These are phyloP conservation scores for Albophoma yamanashiensis DNA, from an alignment of 2,329 filamentous ascomycete genomes.

Conservation along the genomic window DNA sequence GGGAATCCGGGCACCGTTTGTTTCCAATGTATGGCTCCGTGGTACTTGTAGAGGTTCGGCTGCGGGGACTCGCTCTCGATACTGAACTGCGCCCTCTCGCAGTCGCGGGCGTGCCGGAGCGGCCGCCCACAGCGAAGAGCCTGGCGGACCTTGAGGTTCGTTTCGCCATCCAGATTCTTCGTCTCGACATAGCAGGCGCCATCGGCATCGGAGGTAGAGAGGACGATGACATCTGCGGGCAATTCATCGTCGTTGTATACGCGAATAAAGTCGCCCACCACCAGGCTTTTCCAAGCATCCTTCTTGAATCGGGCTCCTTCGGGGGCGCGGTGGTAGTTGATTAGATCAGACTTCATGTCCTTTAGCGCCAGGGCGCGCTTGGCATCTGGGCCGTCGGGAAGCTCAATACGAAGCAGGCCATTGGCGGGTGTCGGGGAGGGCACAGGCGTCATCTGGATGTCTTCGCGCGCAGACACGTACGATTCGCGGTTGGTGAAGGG, in stretches of 20 bases:
- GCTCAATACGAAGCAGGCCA: slow-evolving; percentile 28
- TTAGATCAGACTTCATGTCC: slow-evolving; percentile 45
- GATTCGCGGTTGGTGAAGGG: slow-evolving; percentile 43
- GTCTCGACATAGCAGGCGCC: slow-evolving; percentile 97
- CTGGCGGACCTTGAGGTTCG: slow-evolving; percentile 90
- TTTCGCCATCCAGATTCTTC: slow-evolving; percentile 96
- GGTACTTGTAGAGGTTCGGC: slow-evolving; percentile 92
- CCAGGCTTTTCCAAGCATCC: slow-evolving; percentile 89
- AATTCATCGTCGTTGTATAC: slow-evolving; percentile 95
- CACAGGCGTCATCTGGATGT: slow-evolving; percentile 94
- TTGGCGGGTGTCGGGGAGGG: slow-evolving; percentile 55
- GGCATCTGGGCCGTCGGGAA: slow-evolving; percentile 25
- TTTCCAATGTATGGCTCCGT: slow-evolving; percentile 76
- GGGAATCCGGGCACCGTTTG: slow-evolving; percentile 58
- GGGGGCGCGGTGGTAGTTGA: slow-evolving; percentile 58
- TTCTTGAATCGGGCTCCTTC: slow-evolving; percentile 78
- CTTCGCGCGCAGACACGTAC: slow-evolving; percentile 47
- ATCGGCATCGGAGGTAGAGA: slow-evolving; percentile 88
- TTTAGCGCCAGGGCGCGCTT: slow-evolving; percentile 26
- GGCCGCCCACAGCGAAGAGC: slow-evolving; percentile 75
- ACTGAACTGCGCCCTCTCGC: slow-evolving; percentile 76
- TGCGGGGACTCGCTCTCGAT: slow-evolving; percentile 89
- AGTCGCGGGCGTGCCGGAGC: slow-evolving; percentile 83
- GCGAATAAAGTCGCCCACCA: slow-evolving; percentile 92
- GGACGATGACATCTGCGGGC: slow-evolving; percentile 82